Conservation (phyloP, 179 eudicot genomes). For the Sideroxylon spinosum region DNA sequence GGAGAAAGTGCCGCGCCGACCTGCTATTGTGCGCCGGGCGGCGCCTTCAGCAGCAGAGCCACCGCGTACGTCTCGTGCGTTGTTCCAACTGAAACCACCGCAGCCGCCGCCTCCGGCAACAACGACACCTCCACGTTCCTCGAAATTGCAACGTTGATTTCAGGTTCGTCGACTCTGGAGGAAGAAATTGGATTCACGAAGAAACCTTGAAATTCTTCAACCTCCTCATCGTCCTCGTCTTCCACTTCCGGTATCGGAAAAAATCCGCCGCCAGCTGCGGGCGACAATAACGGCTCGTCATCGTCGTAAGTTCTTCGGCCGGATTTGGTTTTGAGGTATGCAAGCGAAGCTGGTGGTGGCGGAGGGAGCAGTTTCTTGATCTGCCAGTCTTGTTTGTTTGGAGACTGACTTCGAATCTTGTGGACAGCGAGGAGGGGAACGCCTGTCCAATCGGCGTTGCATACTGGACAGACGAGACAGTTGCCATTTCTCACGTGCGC, state of each 20-base stretch:
- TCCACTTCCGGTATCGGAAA: slow-evolving; percentile 48
- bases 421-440: slow-evolving; percentile 54
- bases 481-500: slow-evolving; percentile 43
- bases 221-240: slow-evolving; percentile 42
- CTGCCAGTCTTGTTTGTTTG: no score
- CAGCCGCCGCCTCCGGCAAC: slow-evolving; percentile 73
- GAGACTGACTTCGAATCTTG: slow-evolving; percentile 12
- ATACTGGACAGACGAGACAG: slow-evolving; percentile 70
- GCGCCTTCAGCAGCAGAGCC: slow-evolving; percentile 61
- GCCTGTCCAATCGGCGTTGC: slow-evolving; percentile 60
- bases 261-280: slow-evolving; percentile 41
- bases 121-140: slow-evolving; percentile 50
- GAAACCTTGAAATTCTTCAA: slow-evolving; percentile 71
- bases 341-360: no score
- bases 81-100: slow-evolving; percentile 48
- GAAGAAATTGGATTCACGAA: slow-evolving; percentile 46
- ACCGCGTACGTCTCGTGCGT: slow-evolving; percentile 56
- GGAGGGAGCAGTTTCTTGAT: no score
- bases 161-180: slow-evolving; percentile 20
- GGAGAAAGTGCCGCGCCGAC: slow-evolving; percentile 21
- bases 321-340: slow-evolving; percentile 1
- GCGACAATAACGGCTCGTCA: slow-evolving; percentile 64
- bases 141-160: not conserved
- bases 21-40: slow-evolving; percentile 30
- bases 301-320: slow-evolving; percentile 38